Percentiles rank a stretch among this genome's conserved stretches.
phyloP scores from a whole-genome alignment of 192 early-diverging fungal species.

The Radiomyces spectabilis region DNA sequence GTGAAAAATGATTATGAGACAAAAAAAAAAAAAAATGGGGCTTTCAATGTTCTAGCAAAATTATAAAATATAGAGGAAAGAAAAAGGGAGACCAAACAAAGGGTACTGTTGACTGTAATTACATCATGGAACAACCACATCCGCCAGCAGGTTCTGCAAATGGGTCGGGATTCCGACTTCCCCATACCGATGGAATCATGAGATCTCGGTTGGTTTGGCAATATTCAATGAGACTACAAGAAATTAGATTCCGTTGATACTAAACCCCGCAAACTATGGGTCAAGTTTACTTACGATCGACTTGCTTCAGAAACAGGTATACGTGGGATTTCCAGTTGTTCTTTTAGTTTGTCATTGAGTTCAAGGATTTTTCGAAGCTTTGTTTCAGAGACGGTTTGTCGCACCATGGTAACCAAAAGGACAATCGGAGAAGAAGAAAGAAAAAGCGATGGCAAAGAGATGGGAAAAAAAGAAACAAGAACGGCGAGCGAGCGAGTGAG shows the following conservation, averaged over 20 bases:
- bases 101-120: too few relatives aligned
- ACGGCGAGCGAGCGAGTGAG: too few relatives aligned
- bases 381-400: slow-evolving; percentile 42
- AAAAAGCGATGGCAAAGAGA: neutral
- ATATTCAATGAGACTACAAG: slow-evolving; percentile 13
- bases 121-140: slow-evolving; percentile 2
- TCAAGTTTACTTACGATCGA: slow-evolving; percentile 25
- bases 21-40: too few relatives aligned
- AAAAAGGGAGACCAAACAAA: too few relatives aligned
- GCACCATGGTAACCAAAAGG: slow-evolving; percentile 1
- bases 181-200: slow-evolving; percentile 15
- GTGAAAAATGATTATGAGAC: too few relatives aligned
- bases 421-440: neutral
- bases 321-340: slow-evolving; percentile 71
- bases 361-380: slow-evolving; percentile 67
- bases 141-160: slow-evolving; percentile 8
- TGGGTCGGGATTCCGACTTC: slow-evolving; percentile 7
- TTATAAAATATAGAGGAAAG: too few relatives aligned
- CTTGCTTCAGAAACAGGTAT: slow-evolving; percentile 70
- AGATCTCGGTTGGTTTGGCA: slow-evolving; percentile 10
- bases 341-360: slow-evolving; percentile 63
- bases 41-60: too few relatives aligned
- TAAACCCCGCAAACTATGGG: neutral
- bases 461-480: slow-evolving; percentile 1
- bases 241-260: neutral